Evolutionary conservation across 345 rosid species (phyloP).

Genomic region (Gossypioides kirkii): DNA sequence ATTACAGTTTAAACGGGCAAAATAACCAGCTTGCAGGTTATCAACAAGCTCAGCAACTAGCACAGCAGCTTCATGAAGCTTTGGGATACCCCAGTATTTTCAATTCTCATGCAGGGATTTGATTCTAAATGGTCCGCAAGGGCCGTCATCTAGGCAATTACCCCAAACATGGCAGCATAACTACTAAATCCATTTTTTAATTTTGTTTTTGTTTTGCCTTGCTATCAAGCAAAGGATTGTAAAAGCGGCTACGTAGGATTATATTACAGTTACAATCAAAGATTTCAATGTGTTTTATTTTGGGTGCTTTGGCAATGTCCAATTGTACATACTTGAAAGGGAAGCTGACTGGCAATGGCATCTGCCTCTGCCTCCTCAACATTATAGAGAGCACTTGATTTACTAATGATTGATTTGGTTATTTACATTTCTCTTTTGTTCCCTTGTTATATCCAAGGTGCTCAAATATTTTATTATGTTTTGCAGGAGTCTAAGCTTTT

Average conservation of each 20-base stretch:
- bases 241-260: constrained; percentile 17
- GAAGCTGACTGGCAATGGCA: neutral
- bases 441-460: too few relatives aligned
- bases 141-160: constrained; percentile 12
- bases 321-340: constrained; percentile 25
- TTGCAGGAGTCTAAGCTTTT: too few relatives aligned
- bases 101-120: constrained; percentile 22
- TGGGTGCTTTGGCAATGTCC: constrained; percentile 18
- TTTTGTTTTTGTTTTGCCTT: constrained; percentile 2
- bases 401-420: neutral
- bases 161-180: constrained; percentile 22
- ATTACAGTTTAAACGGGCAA: constrained; percentile 20
- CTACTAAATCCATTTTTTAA: constrained; percentile 14
- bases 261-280: constrained; percentile 3
- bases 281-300: neutral
- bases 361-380: constrained; percentile 11
- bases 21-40: constrained; percentile 23
- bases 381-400: neutral
- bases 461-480: too few relatives aligned
- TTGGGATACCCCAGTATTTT: constrained; percentile 9
- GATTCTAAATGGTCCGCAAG: constrained; percentile 16
- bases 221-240: neutral
- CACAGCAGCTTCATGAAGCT: constrained; percentile 24
- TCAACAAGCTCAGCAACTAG: constrained; percentile 25
- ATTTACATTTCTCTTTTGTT: neutral